Percentiles rank a stretch among this genome's conserved stretches.
These are phyloP conservation scores for Trichophyton simii DNA, from an alignment of 2,329 filamentous ascomycete species.

Conservation along the genomic window DNA sequence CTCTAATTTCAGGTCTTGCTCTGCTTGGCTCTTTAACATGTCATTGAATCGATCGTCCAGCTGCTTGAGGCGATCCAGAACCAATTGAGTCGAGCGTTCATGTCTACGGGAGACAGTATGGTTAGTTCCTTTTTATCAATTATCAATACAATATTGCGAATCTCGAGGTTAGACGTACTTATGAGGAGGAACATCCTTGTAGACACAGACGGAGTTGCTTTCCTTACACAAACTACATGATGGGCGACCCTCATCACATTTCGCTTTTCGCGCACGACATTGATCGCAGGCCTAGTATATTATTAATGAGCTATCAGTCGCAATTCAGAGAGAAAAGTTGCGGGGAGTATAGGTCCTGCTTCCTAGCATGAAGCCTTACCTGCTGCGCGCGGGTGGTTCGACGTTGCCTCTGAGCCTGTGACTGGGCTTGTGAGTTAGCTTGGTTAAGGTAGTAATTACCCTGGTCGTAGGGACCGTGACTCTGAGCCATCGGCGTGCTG, in stretches of 20 bases:
- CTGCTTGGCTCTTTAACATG: constrained; percentile 6
- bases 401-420: constrained; percentile 22
- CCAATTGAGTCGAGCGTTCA: constrained; percentile 29
- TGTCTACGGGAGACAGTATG: constrained; percentile 19
- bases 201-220: constrained; percentile 70
- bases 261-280: constrained; percentile 76
- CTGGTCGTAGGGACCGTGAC: constrained; percentile 22
- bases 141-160: not conserved
- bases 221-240: constrained; percentile 78
- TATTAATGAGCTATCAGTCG: too few relatives aligned
- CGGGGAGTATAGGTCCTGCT: not conserved
- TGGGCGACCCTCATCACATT: constrained; percentile 77
- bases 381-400: constrained; percentile 31
- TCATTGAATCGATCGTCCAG: constrained; percentile 19
- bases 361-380: constrained; percentile 17
- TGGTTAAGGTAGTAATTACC: constrained; percentile 21
- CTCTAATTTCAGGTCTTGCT: constrained; percentile 10
- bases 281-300: constrained; percentile 66
- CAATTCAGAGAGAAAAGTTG: too few relatives aligned
- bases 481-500: constrained; percentile 14
- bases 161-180: constrained; percentile 48
- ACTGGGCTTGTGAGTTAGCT: constrained; percentile 14
- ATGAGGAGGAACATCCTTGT: constrained; percentile 80
- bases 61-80: constrained; percentile 25
- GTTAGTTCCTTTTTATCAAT: constrained; percentile 13